Conservation (phyloP, 192 early-diverging fungal species). For the Chytriomyces sp. region DNA sequence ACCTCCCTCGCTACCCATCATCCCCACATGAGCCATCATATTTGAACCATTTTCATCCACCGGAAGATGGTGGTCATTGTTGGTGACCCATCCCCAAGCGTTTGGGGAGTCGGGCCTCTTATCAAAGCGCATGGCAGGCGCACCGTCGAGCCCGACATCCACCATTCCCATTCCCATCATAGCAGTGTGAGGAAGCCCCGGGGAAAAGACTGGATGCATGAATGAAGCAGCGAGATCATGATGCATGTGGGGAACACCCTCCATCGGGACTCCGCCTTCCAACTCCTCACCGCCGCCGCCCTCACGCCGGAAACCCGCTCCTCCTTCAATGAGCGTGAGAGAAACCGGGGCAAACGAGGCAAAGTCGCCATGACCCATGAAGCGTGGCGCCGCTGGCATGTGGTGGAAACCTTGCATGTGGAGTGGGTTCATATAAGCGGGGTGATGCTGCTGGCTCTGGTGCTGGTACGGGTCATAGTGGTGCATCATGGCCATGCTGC, state of each 20-base stretch:
- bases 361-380: neutral
- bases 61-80: neutral
- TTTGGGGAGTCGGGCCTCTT: constrained; percentile 17
- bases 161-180: constrained; percentile 22
- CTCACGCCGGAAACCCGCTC: neutral
- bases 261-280: neutral
- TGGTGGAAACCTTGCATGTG: constrained; percentile 20
- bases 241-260: neutral
- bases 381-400: neutral
- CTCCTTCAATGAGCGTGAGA: constrained; percentile 5
- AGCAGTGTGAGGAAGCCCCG: constrained; percentile 2
- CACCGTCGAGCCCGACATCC: neutral
- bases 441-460: neutral
- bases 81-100: constrained; percentile 13
- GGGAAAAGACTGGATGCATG: constrained; percentile 14
- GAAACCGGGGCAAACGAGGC: neutral
- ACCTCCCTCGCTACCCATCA: neutral
- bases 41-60: neutral
- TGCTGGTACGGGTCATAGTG: constrained; percentile 3
- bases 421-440: constrained; percentile 7
- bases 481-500: neutral
- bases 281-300: neutral
- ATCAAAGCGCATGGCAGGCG: constrained; percentile 5
- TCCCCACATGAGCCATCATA: neutral
- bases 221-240: neutral